phyloP scores from a whole-genome alignment of 805 yeast genomes.

The Pichia occidentalis region DNA sequence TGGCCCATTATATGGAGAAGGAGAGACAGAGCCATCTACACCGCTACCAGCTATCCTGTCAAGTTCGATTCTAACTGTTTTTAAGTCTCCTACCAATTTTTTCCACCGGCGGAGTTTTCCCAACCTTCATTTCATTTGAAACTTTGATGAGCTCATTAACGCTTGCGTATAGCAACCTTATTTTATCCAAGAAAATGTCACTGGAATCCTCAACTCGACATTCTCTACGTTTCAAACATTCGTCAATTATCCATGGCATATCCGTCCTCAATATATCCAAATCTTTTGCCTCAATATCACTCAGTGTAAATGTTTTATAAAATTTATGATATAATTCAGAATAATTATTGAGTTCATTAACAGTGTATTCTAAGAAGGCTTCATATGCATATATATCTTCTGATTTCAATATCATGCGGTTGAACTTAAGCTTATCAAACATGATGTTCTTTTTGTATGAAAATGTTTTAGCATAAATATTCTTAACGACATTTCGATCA shows the following conservation, averaged over 20 bases:
- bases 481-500: slow-evolving; percentile 6
- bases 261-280: slow-evolving; percentile 7
- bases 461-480: slow-evolving; percentile 1
- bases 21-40: slow-evolving; percentile 10
- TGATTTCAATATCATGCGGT: slow-evolving; percentile 20
- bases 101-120: slow-evolving; percentile 39
- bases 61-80: slow-evolving; percentile 30
- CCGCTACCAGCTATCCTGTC: slow-evolving; percentile 10
- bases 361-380: slow-evolving; percentile 41
- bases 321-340: slow-evolving; percentile 29
- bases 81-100: slow-evolving; percentile 36
- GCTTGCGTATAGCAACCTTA: slow-evolving; percentile 7
- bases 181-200: slow-evolving; percentile 10
- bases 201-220: slow-evolving; percentile 8
- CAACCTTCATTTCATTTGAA: slow-evolving; percentile 29
- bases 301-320: slow-evolving; percentile 21
- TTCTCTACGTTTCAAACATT: slow-evolving; percentile 3
- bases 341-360: slow-evolving; percentile 35
- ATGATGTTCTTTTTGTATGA: neutral
- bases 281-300: slow-evolving; percentile 7
- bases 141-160: slow-evolving; percentile 26
- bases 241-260: slow-evolving; percentile 11
- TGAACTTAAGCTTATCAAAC: neutral
- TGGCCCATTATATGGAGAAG: neutral
- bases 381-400: slow-evolving; percentile 40